These are phyloP conservation scores for Lactifluus volemus DNA, from an alignment of 768 basidiomycete species.

Conservation along the genomic window DNA sequence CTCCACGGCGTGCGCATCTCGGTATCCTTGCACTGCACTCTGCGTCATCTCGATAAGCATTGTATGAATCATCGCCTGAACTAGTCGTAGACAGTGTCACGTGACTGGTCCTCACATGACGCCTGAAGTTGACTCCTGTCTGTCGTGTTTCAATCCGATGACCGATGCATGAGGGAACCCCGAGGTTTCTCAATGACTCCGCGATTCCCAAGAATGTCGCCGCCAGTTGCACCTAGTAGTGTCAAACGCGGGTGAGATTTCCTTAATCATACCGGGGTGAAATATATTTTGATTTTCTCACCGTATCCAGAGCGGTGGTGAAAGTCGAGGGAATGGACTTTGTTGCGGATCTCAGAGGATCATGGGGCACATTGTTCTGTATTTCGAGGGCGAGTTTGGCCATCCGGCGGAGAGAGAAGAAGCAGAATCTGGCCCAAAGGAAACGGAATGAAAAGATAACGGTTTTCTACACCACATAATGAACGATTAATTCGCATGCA, in stretches of 20 bases:
- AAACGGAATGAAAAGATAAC: constrained; percentile 49
- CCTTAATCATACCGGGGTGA: neutral
- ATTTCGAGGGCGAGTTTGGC: constrained; percentile 39
- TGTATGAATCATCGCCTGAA: too few relatives aligned
- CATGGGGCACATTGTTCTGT: constrained; percentile 36
- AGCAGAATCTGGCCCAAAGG: constrained; percentile 37
- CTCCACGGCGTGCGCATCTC: too few relatives aligned
- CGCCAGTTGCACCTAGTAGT: constrained; percentile 39
- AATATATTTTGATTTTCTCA: neutral
- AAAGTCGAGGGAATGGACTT: constrained; percentile 28
- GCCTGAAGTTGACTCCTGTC: too few relatives aligned
- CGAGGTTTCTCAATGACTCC: constrained; percentile 49
- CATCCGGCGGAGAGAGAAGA: constrained; percentile 37
- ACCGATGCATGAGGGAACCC: constrained; percentile 34
- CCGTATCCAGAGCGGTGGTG: constrained; percentile 30
- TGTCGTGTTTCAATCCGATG: too few relatives aligned
- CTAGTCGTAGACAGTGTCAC: too few relatives aligned
- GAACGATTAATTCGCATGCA: neutral
- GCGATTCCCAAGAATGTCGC: constrained; percentile 53
- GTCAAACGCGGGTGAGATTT: neutral
- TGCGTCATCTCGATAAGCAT: too few relatives aligned
- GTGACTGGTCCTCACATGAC: too few relatives aligned
- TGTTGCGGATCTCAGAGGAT: constrained; percentile 22
- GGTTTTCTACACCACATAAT: constrained; percentile 32
- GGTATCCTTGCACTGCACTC: too few relatives aligned